These are phyloP conservation scores for Clonostachys rhizophaga DNA, from an alignment of 2,329 filamentous ascomycete species.

Conservation along the genomic window DNA sequence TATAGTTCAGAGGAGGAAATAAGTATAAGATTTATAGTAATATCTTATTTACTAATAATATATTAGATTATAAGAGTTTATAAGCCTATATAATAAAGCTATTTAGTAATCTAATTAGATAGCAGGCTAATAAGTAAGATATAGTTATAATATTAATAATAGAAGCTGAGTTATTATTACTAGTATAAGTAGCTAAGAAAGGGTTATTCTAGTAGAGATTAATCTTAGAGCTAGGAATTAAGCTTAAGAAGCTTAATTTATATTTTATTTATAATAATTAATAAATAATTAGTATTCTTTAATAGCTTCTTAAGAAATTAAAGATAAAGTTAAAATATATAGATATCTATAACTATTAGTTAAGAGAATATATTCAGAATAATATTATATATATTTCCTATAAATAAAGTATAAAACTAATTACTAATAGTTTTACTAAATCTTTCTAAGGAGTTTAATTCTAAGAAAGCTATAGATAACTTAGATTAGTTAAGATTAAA, in stretches of 20 bases:
- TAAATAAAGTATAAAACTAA: neutral
- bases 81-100: neutral
- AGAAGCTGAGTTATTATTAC: too few species aligned
- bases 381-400: too few species aligned
- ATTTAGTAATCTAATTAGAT: neutral
- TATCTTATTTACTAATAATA: too few species aligned
- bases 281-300: neutral
- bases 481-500: neutral
- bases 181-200: too few species aligned
- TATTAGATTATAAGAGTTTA: neutral
- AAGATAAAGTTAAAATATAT: too few species aligned
- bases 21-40: too few species aligned
- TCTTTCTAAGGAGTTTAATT: neutral
- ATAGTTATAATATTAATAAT: too few species aligned
- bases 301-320: neutral
- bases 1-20: too few species aligned
- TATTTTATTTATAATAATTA: neutral
- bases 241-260: neutral
- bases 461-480: neutral
- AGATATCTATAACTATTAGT: too few species aligned
- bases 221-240: neutral
- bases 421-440: neutral
- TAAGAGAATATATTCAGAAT: too few species aligned
- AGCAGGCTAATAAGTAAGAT: too few species aligned
- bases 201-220: too few species aligned